Evolutionary conservation across 1,284 basidiomycete species (phyloP).

Genomic region (Cutaneotrichosporon cavernicola): DNA sequence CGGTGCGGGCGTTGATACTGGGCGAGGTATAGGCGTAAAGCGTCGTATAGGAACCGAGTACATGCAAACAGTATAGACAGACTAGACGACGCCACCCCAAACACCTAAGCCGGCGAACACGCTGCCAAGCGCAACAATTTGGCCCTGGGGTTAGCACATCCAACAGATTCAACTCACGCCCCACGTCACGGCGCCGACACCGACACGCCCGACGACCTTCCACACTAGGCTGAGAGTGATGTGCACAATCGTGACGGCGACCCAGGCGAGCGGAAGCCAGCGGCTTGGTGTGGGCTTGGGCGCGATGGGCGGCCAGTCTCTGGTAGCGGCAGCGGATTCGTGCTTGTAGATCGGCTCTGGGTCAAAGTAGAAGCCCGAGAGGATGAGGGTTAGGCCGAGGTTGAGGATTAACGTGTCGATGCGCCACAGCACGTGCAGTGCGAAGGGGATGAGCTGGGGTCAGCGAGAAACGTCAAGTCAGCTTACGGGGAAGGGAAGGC

Average conservation of each 20-base stretch:
- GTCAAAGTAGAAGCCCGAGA: conserved; percentile 51
- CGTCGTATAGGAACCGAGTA: neutral
- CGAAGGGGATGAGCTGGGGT: conserved; percentile 48
- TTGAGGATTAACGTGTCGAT: conserved; percentile 53
- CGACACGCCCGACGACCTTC: conserved; percentile 48
- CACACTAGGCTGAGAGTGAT: conserved; percentile 43
- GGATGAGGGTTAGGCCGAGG: conserved; percentile 52
- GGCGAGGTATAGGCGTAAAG: neutral
- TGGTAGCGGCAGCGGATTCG: conserved; percentile 2
- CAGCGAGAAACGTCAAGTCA: neutral
- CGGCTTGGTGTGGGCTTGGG: conserved; percentile 34
- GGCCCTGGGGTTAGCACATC: conserved; percentile 34
- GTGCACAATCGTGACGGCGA: conserved; percentile 39
- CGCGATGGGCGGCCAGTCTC: conserved; percentile 20
- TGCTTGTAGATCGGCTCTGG: conserved; percentile 48
- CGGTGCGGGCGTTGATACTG: conserved; percentile 19
- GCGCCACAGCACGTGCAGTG: conserved; percentile 51
- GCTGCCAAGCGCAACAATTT: conserved; percentile 50
- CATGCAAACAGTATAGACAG: neutral
- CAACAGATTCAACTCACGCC: conserved; percentile 40
- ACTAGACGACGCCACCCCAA: conserved; percentile 52
- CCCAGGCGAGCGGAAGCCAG: conserved; percentile 38
- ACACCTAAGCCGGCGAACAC: conserved; percentile 51
- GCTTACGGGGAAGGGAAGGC: conserved; percentile 48
- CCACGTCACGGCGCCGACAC: conserved; percentile 52